Conservation (phyloP, 768 basidiomycete species). For the Phlegmacium glaucopus region DNA sequence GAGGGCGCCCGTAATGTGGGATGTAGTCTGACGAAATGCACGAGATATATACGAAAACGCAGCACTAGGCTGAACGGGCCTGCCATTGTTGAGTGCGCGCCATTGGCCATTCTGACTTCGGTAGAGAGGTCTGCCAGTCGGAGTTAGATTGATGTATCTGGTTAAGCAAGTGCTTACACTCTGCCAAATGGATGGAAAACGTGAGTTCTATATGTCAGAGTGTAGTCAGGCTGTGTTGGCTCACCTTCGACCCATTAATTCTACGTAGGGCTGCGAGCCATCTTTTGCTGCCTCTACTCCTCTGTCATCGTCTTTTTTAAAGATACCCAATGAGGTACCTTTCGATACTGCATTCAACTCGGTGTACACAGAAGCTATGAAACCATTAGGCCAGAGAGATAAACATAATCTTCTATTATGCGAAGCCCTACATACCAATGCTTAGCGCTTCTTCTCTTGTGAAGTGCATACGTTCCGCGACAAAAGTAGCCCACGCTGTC, state of each 20-base stretch:
- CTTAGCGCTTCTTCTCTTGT: constrained; percentile 86
- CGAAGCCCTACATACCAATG: constrained; percentile 51
- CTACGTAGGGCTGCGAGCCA: constrained; percentile 79
- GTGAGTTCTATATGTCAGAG: background rate
- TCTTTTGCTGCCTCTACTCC: constrained; percentile 51
- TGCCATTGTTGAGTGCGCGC: constrained; percentile 76
- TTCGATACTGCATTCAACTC: constrained; percentile 89
- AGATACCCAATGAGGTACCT: constrained; percentile 80
- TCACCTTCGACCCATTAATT: constrained; percentile 67
- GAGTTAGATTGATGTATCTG: background rate
- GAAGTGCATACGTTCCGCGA: constrained; percentile 86
- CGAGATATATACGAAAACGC: constrained; percentile 84
- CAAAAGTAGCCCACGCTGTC: constrained; percentile 89
- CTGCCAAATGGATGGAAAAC: constrained; percentile 5
- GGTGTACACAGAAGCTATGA: constrained; percentile 83
- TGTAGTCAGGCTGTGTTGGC: too few relatives aligned
- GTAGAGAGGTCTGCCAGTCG: constrained; percentile 66
- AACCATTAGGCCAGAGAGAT: background rate
- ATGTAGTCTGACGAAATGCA: constrained; percentile 75
- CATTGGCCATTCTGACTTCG: constrained; percentile 67
- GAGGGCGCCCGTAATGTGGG: constrained; percentile 75
- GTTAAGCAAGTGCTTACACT: constrained; percentile 16
- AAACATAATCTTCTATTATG: background rate
- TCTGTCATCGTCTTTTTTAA: constrained; percentile 50
- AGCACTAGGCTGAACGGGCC: constrained; percentile 64